These are phyloP conservation scores for Nakazawaea wyomingensis DNA, from an alignment of 805 yeast genomes.

Conservation along the genomic window DNA sequence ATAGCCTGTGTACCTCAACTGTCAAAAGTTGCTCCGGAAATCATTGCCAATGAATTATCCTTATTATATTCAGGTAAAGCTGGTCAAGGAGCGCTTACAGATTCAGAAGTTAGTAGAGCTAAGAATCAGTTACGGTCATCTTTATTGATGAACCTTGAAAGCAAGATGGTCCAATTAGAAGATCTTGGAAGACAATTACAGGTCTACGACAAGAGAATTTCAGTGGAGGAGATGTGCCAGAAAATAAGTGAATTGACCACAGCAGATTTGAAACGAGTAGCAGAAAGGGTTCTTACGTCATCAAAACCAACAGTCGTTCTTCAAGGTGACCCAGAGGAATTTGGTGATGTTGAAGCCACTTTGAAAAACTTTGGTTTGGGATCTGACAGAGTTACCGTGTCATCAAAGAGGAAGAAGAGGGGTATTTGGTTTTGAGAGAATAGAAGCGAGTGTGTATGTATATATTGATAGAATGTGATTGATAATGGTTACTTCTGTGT, in stretches of 20 bases:
- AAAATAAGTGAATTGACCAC: conserved; percentile 66
- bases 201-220: conserved; percentile 69
- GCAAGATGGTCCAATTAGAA: conserved; percentile 89
- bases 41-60: conserved; percentile 62
- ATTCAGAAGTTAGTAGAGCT: conserved; percentile 78
- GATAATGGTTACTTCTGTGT: too few species aligned
- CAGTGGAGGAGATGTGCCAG: conserved; percentile 74
- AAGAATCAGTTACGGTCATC: conserved; percentile 88
- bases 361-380: conserved; percentile 75
- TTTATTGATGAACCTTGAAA: conserved; percentile 86
- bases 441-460: too few species aligned
- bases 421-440: conserved; percentile 12
- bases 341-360: conserved; percentile 76
- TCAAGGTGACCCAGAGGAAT: conserved; percentile 80
- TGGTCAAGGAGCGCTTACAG: conserved; percentile 58
- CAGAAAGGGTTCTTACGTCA: conserved; percentile 70
- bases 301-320: conserved; percentile 78
- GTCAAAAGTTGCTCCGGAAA: conserved; percentile 76
- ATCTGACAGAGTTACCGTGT: conserved; percentile 12
- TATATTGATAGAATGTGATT: too few species aligned
- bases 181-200: conserved; percentile 95
- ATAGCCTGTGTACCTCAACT: conserved; percentile 83
- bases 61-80: conserved; percentile 33
- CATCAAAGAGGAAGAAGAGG: conserved; percentile 6
- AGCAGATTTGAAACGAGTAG: conserved; percentile 66